These are phyloP conservation scores for Podila verticillata DNA, from an alignment of 192 early-diverging fungal species.

Conservation along the genomic window DNA sequence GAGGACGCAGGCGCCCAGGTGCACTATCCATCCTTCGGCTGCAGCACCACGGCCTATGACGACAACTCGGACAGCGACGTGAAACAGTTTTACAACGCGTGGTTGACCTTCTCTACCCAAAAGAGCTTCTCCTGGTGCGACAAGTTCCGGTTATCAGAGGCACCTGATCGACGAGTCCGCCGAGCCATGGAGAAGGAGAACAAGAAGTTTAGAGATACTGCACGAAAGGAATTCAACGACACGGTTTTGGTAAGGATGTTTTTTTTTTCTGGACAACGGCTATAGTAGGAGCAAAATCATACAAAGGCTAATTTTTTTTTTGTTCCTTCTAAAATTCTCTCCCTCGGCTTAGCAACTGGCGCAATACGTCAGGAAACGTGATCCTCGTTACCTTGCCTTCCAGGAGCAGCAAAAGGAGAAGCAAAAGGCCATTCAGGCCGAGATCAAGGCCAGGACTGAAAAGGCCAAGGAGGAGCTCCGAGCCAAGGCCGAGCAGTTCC, in stretches of 20 bases:
- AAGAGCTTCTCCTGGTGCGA: slow-evolving; percentile 97
- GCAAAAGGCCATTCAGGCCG: slow-evolving; percentile 63
- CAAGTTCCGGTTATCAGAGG: slow-evolving; percentile 83
- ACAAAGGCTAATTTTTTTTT: no score
- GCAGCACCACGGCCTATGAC: slow-evolving; percentile 71
- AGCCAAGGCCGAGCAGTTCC: slow-evolving; percentile 64
- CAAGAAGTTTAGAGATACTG: slow-evolving; percentile 80
- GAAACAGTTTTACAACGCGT: slow-evolving; percentile 83
- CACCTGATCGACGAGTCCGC: slow-evolving; percentile 81
- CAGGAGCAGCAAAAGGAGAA: slow-evolving; percentile 62
- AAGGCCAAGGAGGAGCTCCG: slow-evolving; percentile 64
- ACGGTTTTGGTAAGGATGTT: slow-evolving; percentile 69
- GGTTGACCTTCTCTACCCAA: slow-evolving; percentile 79
- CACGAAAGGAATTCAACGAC: slow-evolving; percentile 78
- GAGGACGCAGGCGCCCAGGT: slow-evolving; percentile 40
- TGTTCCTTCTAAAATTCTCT: no score
- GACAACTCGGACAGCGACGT: slow-evolving; percentile 62
- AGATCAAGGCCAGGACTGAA: slow-evolving; percentile 67
- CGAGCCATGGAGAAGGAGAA: slow-evolving; percentile 95
- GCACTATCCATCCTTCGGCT: slow-evolving; percentile 74
- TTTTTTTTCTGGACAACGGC: no score
- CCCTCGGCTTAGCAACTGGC: slow-evolving; percentile 68
- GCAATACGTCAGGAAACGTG: slow-evolving; percentile 83
- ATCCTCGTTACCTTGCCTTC: slow-evolving; percentile 86
- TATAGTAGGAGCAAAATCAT: no score